Evolutionary conservation across 1,139 yeast genomes (phyloP), one percentile per base, ranked within the genome.

Genomic region (Saccharomyces uvarum): DNA sequence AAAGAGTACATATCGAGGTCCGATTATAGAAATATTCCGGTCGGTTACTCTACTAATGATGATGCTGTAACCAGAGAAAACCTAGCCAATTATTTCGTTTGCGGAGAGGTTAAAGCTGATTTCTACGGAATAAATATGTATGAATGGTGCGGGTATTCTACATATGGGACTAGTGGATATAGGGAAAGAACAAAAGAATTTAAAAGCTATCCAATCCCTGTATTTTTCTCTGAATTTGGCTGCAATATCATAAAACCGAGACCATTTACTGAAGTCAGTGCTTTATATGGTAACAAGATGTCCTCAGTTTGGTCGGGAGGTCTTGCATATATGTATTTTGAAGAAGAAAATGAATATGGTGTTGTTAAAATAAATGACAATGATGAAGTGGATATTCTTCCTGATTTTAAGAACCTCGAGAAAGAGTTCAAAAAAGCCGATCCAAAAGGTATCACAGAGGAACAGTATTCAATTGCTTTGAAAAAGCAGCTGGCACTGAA

Each of bases 241-340:
- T 82, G 87, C 65, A 82, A 82, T 61, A 38, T 66, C 3, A 72
- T 75, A 16, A 70, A 75, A 54, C 84, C 84, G 27, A 71, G 86
- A 52, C 85, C 85, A 1, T 82, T 82, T 61, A 80, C 84, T 46
- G 96, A 88, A 71, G 83, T 87, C 52, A 81, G 75, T 42, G 79
- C 87, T 48, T 67, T 85, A 26, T 85, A 76, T 73, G 75, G 83
- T 48, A 70, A 75, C 54, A 75, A 83, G 52, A 85, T 86, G 93
- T 79, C 87, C 42, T 81, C 77, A 56, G 89, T 86, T 51, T 88
- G 96, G 95, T 88, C 96, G 48, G 96, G 96, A 61, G 96, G 96
- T 65, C 82, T 88, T 66, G 96, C 85, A 33, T 88, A 88, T 76
- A 86, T 88, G 95, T 88, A 86, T 74, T 86, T 83, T 72, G 83